These are phyloP conservation scores for Onygena corvina DNA, from an alignment of 2,329 filamentous ascomycete species.

Conservation along the genomic window DNA sequence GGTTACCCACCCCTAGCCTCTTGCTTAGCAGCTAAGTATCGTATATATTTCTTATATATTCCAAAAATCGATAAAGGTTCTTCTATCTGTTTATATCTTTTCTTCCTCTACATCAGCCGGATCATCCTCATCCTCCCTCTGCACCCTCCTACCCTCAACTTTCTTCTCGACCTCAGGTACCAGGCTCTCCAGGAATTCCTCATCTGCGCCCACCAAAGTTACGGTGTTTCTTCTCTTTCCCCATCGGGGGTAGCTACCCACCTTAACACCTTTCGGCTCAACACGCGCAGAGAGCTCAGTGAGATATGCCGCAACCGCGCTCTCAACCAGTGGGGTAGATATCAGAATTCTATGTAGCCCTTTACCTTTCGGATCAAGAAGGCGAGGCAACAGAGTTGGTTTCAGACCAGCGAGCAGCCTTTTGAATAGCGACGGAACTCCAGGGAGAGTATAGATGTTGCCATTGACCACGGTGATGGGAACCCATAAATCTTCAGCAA, in stretches of 20 bases:
- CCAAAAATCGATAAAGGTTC: too few species aligned
- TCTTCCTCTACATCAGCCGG: constrained; percentile 25
- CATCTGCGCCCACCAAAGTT: constrained; percentile 68
- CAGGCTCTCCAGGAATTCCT: constrained; percentile 64
- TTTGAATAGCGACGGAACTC: constrained; percentile 76
- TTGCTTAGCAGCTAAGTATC: too few species aligned
- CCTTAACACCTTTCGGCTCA: constrained; percentile 68
- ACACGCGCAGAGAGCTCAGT: constrained; percentile 65
- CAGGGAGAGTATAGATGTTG: constrained; percentile 86
- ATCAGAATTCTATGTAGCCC: constrained; percentile 68
- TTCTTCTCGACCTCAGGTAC: constrained; percentile 65
- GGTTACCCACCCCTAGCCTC: too few species aligned
- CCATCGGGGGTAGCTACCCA: constrained; percentile 91
- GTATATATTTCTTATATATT: background rate
- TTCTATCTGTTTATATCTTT: constrained; percentile 9
- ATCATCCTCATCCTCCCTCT: constrained; percentile 60
- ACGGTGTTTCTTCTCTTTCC: constrained; percentile 79
- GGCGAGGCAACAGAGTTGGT: constrained; percentile 54
- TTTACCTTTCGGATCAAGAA: constrained; percentile 69
- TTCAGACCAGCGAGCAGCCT: constrained; percentile 65
- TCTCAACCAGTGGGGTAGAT: constrained; percentile 79
- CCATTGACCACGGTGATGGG: constrained; percentile 80
- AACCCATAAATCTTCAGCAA: constrained; percentile 75
- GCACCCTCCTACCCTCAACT: constrained; percentile 59
- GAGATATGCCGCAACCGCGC: constrained; percentile 68